Evolutionary conservation across 495 filamentous ascomycete genomes (phyloP).

Genomic region (Glutinoglossum americanum): DNA sequence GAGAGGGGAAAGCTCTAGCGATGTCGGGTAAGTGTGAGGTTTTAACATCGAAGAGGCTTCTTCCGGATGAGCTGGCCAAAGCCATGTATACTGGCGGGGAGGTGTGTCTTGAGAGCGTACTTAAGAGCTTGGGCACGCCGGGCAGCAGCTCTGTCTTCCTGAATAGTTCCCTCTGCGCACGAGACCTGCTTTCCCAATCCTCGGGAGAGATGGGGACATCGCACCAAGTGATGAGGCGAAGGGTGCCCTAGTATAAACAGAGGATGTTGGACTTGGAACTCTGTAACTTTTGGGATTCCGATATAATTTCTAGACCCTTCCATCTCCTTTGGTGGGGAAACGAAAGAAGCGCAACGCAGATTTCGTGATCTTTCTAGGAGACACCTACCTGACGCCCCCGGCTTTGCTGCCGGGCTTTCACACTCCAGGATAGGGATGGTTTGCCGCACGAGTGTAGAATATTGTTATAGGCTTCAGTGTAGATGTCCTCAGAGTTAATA

Average conservation of each 20-base stretch:
- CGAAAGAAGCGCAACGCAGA: not conserved
- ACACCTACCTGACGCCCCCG: constrained; percentile 45
- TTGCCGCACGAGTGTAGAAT: constrained; percentile 53
- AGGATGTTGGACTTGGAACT: not conserved
- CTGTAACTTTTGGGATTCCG: too few relatives aligned
- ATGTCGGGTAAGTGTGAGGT: constrained; percentile 48
- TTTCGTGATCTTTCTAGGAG: not conserved
- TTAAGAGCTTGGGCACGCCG: constrained; percentile 49
- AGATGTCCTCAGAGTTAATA: constrained; percentile 86
- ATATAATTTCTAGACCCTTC: not conserved
- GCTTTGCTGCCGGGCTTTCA: constrained; percentile 87
- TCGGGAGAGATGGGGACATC: constrained; percentile 52
- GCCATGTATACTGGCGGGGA: constrained; percentile 49
- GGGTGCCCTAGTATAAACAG: constrained; percentile 16
- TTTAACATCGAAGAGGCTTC: constrained; percentile 59
- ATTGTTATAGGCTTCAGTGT: constrained; percentile 62
- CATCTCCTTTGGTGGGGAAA: not conserved
- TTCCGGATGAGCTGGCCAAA: constrained; percentile 59
- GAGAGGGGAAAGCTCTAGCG: constrained; percentile 45
- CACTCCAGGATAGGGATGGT: constrained; percentile 58
- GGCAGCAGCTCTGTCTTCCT: constrained; percentile 49
- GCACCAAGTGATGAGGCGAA: constrained; percentile 66
- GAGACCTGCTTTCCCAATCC: constrained; percentile 35
- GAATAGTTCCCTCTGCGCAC: constrained; percentile 51
- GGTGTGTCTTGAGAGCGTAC: constrained; percentile 20